phyloP scores from a whole-genome alignment of 177 flowering plant species.

The Vitis hybrid region DNA sequence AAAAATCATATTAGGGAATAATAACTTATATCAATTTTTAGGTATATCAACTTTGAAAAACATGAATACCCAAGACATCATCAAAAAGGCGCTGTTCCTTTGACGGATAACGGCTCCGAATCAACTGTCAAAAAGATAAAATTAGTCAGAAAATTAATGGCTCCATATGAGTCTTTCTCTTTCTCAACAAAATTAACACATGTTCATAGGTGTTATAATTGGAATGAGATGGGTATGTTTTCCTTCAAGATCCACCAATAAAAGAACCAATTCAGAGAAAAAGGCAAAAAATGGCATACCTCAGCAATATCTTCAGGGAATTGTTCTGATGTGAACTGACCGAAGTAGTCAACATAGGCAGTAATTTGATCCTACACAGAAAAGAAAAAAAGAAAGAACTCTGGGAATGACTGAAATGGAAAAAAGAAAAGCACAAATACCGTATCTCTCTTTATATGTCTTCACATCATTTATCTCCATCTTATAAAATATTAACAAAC shows the following conservation, averaged over 20 bases:
- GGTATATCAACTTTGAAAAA: conserved; percentile 7
- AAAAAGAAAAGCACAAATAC: too few relatives aligned
- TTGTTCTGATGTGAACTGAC: conserved; percentile 87
- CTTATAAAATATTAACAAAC: too few relatives aligned
- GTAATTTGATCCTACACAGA: conserved; percentile 63
- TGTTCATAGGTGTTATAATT: neutral
- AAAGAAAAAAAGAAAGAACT: conserved; percentile 1
- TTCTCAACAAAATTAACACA: neutral
- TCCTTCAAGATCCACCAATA: neutral
- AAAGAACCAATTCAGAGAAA: neutral
- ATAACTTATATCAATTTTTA: neutral
- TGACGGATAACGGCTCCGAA: conserved; percentile 78
- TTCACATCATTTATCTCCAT: too few relatives aligned
- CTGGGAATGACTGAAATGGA: too few relatives aligned
- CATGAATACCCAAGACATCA: conserved; percentile 80
- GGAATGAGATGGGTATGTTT: neutral
- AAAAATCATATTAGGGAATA: neutral
- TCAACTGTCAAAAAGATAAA: conserved; percentile 51
- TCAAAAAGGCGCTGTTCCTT: conserved; percentile 74
- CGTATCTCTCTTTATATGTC: too few relatives aligned
- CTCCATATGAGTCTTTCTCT: neutral
- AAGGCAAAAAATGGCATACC: conserved; percentile 40
- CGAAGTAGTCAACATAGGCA: conserved; percentile 92
- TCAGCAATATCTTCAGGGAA: conserved; percentile 93
- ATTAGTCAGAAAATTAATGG: conserved; percentile 10